These are phyloP conservation scores for Monilinia fructigena DNA, from an alignment of 2,329 filamentous ascomycete genomes.

Conservation along the genomic window DNA sequence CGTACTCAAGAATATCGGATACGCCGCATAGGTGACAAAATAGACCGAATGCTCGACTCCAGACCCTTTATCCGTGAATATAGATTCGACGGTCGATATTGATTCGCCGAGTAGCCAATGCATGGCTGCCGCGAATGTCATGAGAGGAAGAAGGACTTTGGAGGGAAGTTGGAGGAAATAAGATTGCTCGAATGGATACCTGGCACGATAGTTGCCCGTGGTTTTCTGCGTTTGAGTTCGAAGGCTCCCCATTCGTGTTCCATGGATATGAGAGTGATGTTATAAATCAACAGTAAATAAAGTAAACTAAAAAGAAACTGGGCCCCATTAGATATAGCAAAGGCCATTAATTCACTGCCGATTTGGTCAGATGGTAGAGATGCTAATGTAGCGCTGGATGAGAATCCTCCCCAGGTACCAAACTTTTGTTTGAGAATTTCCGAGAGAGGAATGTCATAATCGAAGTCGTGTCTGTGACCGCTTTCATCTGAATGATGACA, in stretches of 20 bases:
- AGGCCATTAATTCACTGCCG: slow-evolving; percentile 27
- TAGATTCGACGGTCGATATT: slow-evolving; percentile 28
- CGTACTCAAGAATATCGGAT: slow-evolving; percentile 30
- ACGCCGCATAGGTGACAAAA: slow-evolving; percentile 28
- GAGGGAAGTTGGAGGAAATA: slow-evolving; percentile 31
- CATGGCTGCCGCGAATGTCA: slow-evolving; percentile 30
- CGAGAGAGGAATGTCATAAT: slow-evolving; percentile 9
- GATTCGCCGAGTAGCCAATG: slow-evolving; percentile 32
- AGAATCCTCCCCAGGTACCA: slow-evolving; percentile 31
- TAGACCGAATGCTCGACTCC: slow-evolving; percentile 28
- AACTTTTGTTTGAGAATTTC: slow-evolving; percentile 17
- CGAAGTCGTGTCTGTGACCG: fast-evolving
- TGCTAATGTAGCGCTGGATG: slow-evolving; percentile 25
- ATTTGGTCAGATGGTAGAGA: slow-evolving; percentile 25
- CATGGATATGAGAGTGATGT: slow-evolving; percentile 32
- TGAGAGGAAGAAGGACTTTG: slow-evolving; percentile 27
- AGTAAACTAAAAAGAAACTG: slow-evolving; percentile 31
- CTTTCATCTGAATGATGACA: background rate
- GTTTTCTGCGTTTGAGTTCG: slow-evolving; percentile 25
- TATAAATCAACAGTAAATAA: slow-evolving; percentile 31
- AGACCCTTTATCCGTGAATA: slow-evolving; percentile 27
- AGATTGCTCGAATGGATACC: slow-evolving; percentile 29
- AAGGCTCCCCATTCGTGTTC: slow-evolving; percentile 32
- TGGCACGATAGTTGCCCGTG: slow-evolving; percentile 28
- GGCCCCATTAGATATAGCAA: slow-evolving; percentile 31